phyloP scores from a whole-genome alignment of 1,139 yeast species.

The Kodamaea arcana region DNA sequence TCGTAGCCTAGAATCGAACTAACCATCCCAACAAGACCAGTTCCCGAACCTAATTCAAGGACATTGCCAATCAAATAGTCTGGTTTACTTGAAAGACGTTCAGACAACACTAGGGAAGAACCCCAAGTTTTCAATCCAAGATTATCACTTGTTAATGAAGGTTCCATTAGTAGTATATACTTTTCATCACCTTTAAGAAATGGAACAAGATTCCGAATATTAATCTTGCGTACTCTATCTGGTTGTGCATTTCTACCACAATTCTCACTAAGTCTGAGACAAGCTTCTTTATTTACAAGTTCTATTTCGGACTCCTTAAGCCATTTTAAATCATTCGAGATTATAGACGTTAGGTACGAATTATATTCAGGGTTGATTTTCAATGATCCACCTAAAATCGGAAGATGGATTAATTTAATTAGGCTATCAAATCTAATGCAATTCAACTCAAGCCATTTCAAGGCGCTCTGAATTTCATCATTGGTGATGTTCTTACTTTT shows the following conservation, averaged over 20 bases:
- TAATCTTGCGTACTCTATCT: constrained; percentile 50
- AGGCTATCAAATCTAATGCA: constrained; percentile 32
- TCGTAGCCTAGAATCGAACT: constrained; percentile 48
- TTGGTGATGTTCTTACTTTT: constrained; percentile 22
- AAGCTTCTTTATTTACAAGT: constrained; percentile 49
- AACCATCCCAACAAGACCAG: constrained; percentile 82
- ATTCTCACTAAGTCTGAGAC: constrained; percentile 68
- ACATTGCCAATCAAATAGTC: constrained; percentile 39
- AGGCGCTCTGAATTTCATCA: constrained; percentile 19
- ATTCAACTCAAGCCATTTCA: constrained; percentile 38
- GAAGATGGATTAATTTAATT: constrained; percentile 22
- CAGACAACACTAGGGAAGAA: constrained; percentile 68
- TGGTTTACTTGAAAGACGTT: constrained; percentile 36
- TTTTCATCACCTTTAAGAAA: constrained; percentile 10
- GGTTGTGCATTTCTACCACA: constrained; percentile 90
- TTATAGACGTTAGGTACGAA: constrained; percentile 62
- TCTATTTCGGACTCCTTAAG: constrained; percentile 31
- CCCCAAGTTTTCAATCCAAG: constrained; percentile 97
- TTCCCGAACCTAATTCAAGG: constrained; percentile 88
- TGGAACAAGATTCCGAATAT: constrained; percentile 28
- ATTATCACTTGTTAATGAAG: constrained; percentile 81
- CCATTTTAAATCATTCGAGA: constrained; percentile 58
- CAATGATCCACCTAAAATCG: constrained; percentile 24
- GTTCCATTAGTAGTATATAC: constrained; percentile 60
- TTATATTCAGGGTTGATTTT: constrained; percentile 28